Base-by-base conservation (phyloP, 192 early-diverging fungal genomes). In the Coemansia sp. region DNA sequence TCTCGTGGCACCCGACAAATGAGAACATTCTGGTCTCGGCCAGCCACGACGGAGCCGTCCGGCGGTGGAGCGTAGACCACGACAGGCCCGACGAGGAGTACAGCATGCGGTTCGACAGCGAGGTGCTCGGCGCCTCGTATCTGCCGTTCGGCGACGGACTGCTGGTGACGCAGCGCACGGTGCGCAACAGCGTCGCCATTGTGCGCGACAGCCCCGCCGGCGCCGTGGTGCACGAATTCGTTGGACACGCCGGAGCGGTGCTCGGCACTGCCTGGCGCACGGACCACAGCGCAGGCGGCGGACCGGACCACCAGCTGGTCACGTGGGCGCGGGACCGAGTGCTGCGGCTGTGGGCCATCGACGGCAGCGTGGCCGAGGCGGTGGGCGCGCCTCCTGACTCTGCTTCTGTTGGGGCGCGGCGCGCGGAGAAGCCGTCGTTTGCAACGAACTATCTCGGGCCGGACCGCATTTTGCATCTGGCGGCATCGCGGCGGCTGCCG, bases 271-370 rank as follows among this genome's bases (percentile, higher is more conserved):
- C 37, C 43, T 82, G 80, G 80, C 74, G 80, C 46, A 21, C 57
- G 13, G 59, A 61, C 10, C 51, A 21, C 16, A 54, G 49, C 47
- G 46, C 39, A 26, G 21, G 8, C 37, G 60, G 57, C 54, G 46
- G 39, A 18, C 51, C 61, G 13, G 72, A 67, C 42, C 64, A 65
- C 67, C 74, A 83, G 69, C 69, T 83, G 5, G 73, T 83, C 8
- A 78, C 81, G 40, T 83, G 81, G 81, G 69, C 66, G n/a, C 51
- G 51, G 22, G 81, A 83, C 61, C 73, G 66, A 65, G 67, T 78
- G 22, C 45, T 83, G 69, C 76, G 81, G 19, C 58, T 74, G 66
- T 83, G 81, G 81, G 41, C 70, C 40, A 45, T 68, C 10, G 61
- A 64, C 52, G 48, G 61, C 18, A 18, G 22, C 26, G 41, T 63